Base-by-base conservation (phyloP, 148 eudicot species). In the Rhododendron griersonianum region DNA sequence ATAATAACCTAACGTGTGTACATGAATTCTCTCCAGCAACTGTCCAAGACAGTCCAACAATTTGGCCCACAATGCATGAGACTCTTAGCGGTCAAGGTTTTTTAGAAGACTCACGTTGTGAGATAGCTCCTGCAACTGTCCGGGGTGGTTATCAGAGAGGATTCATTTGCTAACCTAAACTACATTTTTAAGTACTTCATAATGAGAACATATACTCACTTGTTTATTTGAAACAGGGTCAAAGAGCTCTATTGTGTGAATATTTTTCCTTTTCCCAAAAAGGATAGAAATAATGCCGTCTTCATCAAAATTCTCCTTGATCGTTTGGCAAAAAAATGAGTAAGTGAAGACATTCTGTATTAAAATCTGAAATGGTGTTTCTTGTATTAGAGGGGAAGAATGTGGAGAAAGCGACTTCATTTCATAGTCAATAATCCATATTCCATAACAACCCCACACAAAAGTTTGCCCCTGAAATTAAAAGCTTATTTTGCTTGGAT, bases 371-470 rank as follows among this genome's bases (percentile, higher is more conserved):
- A 25, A 4, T 48, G 8, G 33, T 39, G 33, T 83, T 30, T 83
- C 47, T 45, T 83, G 73, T 45, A 39, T 4, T 28, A 67, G 1
- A 83, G 45, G 85, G 81, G 57, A 81, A 81, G 81, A 81, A 86
- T 81, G 85, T 81, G 81, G 78, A 50, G 81, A 81, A 86, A 86
- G 37, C 84, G 71, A 86, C 80, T 37, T 48, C 30, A 81, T 0
- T 37, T 48, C 30, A 81, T 2, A n/a, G 25, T 21, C 65, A 79
- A 11, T 57, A 37, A 53, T 59, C 1, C 1, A 33, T 33, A 33
- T 1, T 33, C 13, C 30, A 85, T 45, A 30, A 44, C 44, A 76
- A 84, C 86, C 78, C 82, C 76, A 85, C 45, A 44, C 59, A 83
- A 47, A 69, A 73, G 28, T 28, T 51, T 71, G 44, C 81, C 37